Conservation (phyloP, 495 filamentous ascomycete genomes). For the Talaromyces ruber region DNA sequence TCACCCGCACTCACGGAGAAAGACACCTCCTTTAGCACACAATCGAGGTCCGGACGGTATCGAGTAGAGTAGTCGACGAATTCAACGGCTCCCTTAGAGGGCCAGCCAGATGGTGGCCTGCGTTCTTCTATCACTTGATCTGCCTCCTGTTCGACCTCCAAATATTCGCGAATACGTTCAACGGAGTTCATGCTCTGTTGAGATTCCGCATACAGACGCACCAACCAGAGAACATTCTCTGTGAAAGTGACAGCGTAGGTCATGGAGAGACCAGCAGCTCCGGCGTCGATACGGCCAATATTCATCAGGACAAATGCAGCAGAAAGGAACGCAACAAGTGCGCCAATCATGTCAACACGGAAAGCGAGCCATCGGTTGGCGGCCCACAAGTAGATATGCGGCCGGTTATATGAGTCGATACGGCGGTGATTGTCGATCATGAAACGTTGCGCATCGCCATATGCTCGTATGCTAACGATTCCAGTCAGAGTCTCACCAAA, state of each 20-base stretch:
- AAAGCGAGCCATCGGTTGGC: constrained; percentile 95
- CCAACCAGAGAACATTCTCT: constrained; percentile 95
- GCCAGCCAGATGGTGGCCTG: constrained; percentile 73
- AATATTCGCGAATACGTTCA: constrained; percentile 95
- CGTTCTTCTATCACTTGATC: constrained; percentile 67
- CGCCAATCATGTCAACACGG: constrained; percentile 83
- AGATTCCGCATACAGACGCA: constrained; percentile 87
- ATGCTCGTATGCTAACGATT: constrained; percentile 96
- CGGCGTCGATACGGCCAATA: constrained; percentile 80
- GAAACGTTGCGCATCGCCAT: constrained; percentile 89
- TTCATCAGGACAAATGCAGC: constrained; percentile 84
- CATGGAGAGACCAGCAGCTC: constrained; percentile 88
- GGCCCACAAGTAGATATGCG: constrained; percentile 97
- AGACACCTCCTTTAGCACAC: constrained; percentile 71
- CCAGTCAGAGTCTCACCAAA: constrained; percentile 95
- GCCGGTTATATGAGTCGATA: constrained; percentile 85
- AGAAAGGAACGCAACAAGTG: constrained; percentile 88
- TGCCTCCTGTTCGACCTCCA: constrained; percentile 94
- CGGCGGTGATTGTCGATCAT: constrained; percentile 83
- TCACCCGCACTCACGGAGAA: constrained; percentile 83
- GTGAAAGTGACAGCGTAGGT: constrained; percentile 99
- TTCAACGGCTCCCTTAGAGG: constrained; percentile 73
- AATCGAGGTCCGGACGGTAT: constrained; percentile 80
- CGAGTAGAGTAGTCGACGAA: constrained; percentile 84
- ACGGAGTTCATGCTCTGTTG: constrained; percentile 99